Percentiles rank a stretch among this genome's conserved stretches.
Conservation (phyloP, 2,329 filamentous ascomycete species). For the Phyllosticta paracitricarpa region DNA sequence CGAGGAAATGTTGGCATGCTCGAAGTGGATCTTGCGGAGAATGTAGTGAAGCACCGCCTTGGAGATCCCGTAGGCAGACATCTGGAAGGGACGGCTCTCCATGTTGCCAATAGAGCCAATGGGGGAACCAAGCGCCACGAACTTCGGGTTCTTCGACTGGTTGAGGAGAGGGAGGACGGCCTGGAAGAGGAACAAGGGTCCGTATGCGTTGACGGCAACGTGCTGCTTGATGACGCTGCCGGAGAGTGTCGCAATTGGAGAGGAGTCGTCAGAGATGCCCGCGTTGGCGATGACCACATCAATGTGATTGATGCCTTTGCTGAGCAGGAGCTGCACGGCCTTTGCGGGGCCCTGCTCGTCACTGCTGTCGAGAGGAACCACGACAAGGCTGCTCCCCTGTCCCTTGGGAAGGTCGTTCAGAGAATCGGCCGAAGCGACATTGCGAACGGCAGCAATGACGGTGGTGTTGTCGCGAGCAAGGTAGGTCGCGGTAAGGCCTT, state of each 20-base stretch:
- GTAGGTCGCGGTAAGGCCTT: neutral
- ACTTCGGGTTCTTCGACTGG: neutral
- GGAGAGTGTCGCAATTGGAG: neutral
- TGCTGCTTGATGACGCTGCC: neutral
- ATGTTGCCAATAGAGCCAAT: neutral
- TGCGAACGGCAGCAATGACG: neutral
- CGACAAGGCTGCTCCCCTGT: neutral
- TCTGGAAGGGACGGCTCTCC: neutral
- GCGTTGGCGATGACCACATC: constrained; percentile 15
- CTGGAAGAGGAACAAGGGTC: neutral
- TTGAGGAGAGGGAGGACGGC: neutral
- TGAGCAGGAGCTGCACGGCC: neutral
- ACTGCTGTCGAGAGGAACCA: neutral
- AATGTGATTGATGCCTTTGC: constrained; percentile 10
- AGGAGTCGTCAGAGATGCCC: constrained; percentile 36
- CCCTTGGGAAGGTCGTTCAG: neutral
- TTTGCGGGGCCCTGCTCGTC: neutral
- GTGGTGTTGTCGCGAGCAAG: neutral
- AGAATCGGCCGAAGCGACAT: neutral
- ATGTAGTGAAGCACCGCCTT: neutral
- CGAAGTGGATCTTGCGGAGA: neutral
- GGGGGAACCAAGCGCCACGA: neutral
- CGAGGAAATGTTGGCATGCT: neutral
- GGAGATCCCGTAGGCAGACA: neutral
- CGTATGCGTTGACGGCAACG: neutral